phyloP scores from a whole-genome alignment of 2,329 filamentous ascomycete species.

The Exutisphaerella laricina region DNA sequence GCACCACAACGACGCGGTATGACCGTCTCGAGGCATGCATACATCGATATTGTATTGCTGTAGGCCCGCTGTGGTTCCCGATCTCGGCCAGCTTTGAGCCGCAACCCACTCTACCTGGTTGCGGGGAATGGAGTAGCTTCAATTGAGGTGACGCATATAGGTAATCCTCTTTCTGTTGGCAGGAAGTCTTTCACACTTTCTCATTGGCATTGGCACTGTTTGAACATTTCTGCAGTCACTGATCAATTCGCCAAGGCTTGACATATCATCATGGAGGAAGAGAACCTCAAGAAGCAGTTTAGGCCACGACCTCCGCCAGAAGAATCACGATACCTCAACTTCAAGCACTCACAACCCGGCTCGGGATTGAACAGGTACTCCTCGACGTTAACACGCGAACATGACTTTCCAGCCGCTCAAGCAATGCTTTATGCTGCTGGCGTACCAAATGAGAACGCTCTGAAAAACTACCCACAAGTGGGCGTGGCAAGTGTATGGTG shows the following conservation, averaged over 20 bases:
- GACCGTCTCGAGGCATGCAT: too few relatives aligned
- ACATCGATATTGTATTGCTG: slow-evolving; percentile 2
- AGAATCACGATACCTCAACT: slow-evolving; percentile 52
- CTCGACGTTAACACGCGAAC: slow-evolving; percentile 69
- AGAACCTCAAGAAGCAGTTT: slow-evolving; percentile 33
- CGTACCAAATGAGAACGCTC: slow-evolving; percentile 72
- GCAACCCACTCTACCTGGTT: slow-evolving; percentile 8
- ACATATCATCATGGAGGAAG: slow-evolving; percentile 31
- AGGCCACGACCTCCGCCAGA: slow-evolving; percentile 29
- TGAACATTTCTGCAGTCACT: background rate
- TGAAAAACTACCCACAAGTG: slow-evolving; percentile 87
- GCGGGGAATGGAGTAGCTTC: slow-evolving; percentile 14
- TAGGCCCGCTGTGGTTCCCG: too few relatives aligned
- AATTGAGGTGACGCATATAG: slow-evolving; percentile 6
- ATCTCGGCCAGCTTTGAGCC: slow-evolving; percentile 15
- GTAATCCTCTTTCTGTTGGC: slow-evolving; percentile 16
- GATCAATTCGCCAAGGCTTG: background rate
- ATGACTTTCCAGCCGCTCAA: slow-evolving; percentile 90
- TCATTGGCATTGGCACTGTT: slow-evolving; percentile 15
- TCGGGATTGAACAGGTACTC: slow-evolving; percentile 79
- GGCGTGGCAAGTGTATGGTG: slow-evolving; percentile 92
- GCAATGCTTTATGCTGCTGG: slow-evolving; percentile 95
- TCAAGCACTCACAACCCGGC: slow-evolving; percentile 50
- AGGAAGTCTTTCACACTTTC: slow-evolving; percentile 4
- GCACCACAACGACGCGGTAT: too few relatives aligned